Evolutionary conservation across 2,329 filamentous ascomycete species (phyloP), one percentile per base, ranked within the genome.

Genomic region (Aspergillus terreus): DNA sequence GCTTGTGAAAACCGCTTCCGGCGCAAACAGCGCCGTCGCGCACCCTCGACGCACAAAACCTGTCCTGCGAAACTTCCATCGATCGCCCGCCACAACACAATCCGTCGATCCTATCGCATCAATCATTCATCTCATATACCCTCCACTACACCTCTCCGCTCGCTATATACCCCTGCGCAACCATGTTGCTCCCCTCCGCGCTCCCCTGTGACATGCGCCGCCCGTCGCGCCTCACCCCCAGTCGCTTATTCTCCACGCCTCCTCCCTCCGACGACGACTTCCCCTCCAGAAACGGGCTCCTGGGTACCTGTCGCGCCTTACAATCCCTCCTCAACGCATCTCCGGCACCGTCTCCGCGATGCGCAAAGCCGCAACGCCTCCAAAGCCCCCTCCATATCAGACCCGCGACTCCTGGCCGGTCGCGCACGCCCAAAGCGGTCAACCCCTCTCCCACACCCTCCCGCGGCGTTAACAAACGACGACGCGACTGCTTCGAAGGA

Each of bases 101-200:
- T 44, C 42, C 23, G 38, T 53, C 44, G 35, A 30, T 44, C 40
- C 38, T 43, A 50, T 49, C 32, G 52, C 43, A 49, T 53, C 56
- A 19, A 46, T 55, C 52, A 27, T 30, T 45, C 38, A 25, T 44
- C 19, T 25, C 36, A 43, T 33, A 42, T 25, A 32, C 30, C 32
- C 32, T 36, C 11, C 23, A 45, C 30, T 45, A 30, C 12, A 40
- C 40, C 21, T n/a, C 45, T 25, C 44, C 6, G 11, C 45, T 43
- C 27, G 11, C 14, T 42, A 25, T 12, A 30, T 32, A 30, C 36
- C 27, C 27, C 27, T 32, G 46, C 54, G 49, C 56, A 58, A 67
- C 36, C 33, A 73, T 77, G 74, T 60, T 77, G 44, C 72, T 77
- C 52, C 74, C 73, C 51, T 76, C 74, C 7, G 74, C 74, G 30